Conservation (phyloP, 768 basidiomycete species). For the Amanita thiersii region DNA sequence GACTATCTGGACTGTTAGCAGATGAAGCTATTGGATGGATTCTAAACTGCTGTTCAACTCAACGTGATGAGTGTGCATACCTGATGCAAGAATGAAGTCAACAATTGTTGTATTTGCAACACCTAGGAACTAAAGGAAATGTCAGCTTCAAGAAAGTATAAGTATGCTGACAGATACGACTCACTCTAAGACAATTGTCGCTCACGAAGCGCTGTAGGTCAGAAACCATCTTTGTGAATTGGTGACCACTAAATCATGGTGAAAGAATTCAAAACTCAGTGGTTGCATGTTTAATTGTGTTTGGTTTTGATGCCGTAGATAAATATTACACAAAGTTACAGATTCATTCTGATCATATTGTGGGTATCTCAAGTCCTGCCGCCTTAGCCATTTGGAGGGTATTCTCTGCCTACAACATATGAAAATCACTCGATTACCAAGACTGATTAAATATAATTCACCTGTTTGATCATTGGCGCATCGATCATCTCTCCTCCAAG, state of each 20-base stretch:
- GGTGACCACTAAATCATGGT: neutral
- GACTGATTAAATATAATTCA: conserved; percentile 15
- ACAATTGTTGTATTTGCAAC: conserved; percentile 78
- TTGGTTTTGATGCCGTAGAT: neutral
- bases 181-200: conserved; percentile 66
- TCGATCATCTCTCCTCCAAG: conserved; percentile 85
- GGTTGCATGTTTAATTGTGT: neutral
- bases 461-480: conserved; percentile 86
- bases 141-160: neutral
- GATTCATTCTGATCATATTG: conserved; percentile 17
- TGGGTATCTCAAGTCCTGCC: conserved; percentile 48
- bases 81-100: conserved; percentile 83
- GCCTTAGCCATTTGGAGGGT: conserved; percentile 43
- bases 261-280: neutral
- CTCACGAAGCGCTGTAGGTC: conserved; percentile 67
- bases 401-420: conserved; percentile 30
- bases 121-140: conserved; percentile 58
- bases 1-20: conserved; percentile 70
- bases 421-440: neutral
- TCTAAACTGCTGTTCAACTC: neutral
- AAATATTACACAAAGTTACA: conserved; percentile 2
- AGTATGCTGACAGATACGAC: conserved; percentile 16
- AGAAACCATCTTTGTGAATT: conserved; percentile 39
- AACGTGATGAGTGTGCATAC: conserved; percentile 27
- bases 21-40: conserved; percentile 50